Conservation (phyloP, 495 filamentous ascomycete genomes). For the Daldinia decipiens region DNA sequence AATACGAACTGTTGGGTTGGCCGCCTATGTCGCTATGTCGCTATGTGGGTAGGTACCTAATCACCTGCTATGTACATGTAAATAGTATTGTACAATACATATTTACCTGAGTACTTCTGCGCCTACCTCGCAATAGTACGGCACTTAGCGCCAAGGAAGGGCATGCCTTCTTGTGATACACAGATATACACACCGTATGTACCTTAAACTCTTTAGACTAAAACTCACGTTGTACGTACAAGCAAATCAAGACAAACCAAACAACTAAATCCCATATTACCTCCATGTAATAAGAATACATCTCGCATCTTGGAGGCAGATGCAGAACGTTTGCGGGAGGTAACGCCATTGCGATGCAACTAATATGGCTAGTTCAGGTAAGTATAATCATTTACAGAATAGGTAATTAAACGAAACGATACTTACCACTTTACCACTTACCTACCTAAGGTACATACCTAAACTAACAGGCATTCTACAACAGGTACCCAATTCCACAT, state of each 20-base stretch:
- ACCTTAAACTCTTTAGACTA: neutral
- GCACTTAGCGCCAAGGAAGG: slow-evolving; percentile 12
- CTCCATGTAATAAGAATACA: slow-evolving; percentile 6
- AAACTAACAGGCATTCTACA: neutral
- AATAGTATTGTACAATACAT: neutral
- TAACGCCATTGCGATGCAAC: slow-evolving; percentile 35
- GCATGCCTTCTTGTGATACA: neutral
- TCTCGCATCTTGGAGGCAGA: slow-evolving; percentile 21
- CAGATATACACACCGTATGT: neutral
- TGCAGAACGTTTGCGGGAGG: slow-evolving; percentile 19
- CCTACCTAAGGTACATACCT: too few relatives aligned
- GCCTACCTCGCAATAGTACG: slow-evolving; percentile 14
- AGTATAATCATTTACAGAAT: neutral
- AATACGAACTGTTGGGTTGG: slow-evolving; percentile 16
- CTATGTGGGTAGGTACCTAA: slow-evolving; percentile 11
- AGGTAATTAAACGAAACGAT: neutral
- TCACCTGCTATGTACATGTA: too few relatives aligned
- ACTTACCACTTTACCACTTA: neutral
- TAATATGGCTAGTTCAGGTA: slow-evolving; percentile 26
- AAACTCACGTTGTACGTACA: too few relatives aligned
- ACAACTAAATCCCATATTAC: slow-evolving; percentile 8
- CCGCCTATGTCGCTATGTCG: slow-evolving; percentile 16
- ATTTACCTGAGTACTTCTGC: neutral
- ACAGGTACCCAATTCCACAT: slow-evolving; percentile 7
- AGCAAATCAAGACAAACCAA: neutral